A percentile compares a stretch with the other conserved stretches of the same genome.
phyloP scores from a whole-genome alignment of 371 early-diverging fungal species.

The Rhizopus microsporus region DNA sequence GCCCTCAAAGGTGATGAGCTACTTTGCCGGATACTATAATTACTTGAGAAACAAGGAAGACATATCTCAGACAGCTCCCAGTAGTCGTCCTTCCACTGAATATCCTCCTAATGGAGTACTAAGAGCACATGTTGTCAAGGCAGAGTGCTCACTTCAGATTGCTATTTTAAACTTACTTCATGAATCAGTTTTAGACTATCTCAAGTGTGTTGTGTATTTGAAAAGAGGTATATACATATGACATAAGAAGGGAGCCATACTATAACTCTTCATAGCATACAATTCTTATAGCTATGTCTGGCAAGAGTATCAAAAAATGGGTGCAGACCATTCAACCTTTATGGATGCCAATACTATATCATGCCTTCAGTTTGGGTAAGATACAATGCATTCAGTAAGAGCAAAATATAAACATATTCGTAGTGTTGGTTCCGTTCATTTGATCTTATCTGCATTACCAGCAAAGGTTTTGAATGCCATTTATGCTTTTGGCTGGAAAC shows the following conservation, averaged over 20 bases:
- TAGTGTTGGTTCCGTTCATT: constrained; percentile 63
- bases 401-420: background rate
- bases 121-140: constrained; percentile 59
- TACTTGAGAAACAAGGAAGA: background rate
- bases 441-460: constrained; percentile 61
- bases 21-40: constrained; percentile 1
- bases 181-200: constrained; percentile 61
- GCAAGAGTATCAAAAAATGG: constrained; percentile 51
- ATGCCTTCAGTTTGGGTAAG: constrained; percentile 53
- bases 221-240: constrained; percentile 26
- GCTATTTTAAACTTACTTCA: constrained; percentile 59
- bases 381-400: background rate
- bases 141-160: constrained; percentile 60
- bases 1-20: constrained; percentile 13
- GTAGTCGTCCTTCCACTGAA: constrained; percentile 11
- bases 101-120: constrained; percentile 57
- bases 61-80: constrained; percentile 1
- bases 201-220: constrained; percentile 58
- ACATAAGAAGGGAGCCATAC: too few relatives aligned
- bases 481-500: constrained; percentile 59
- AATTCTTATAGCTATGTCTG: constrained; percentile 48
- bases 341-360: constrained; percentile 52
- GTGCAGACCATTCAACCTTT: constrained; percentile 29
- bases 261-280: constrained; percentile 28
- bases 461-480: constrained; percentile 59